A percentile compares a stretch with the other conserved stretches of the same genome.
Evolutionary conservation across 2,329 filamentous ascomycete species (phyloP).

Genomic region (Sporothrix euskadiensis): DNA sequence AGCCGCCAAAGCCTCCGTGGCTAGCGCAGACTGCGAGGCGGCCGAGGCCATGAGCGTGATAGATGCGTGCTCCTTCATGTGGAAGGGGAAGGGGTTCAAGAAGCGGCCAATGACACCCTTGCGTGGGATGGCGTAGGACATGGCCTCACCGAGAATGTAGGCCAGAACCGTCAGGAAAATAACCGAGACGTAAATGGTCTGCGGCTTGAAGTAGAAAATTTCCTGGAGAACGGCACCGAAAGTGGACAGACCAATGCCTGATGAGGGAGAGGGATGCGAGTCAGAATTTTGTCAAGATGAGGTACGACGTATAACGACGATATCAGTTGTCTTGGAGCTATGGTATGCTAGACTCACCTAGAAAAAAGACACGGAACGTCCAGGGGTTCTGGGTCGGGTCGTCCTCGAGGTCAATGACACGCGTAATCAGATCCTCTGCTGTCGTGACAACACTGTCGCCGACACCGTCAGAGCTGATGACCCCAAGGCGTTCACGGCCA

Average conservation of each 20-base stretch:
- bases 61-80: conserved; percentile 34
- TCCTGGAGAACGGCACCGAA: conserved; percentile 45
- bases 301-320: no score
- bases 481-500: neutral
- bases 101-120: conserved; percentile 39
- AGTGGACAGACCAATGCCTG: conserved; percentile 35
- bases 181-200: conserved; percentile 46
- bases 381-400: conserved; percentile 33
- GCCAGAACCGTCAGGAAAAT: conserved; percentile 49
- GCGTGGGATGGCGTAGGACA: conserved; percentile 37
- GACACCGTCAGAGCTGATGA: no score
- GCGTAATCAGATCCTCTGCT: conserved; percentile 30
- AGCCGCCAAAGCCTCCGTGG: conserved; percentile 46
- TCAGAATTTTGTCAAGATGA: neutral
- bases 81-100: conserved; percentile 36
- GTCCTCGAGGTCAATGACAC: conserved; percentile 34
- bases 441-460: conserved; percentile 12
- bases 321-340: neutral
- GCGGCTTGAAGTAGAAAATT: conserved; percentile 53
- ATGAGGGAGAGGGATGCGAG: neutral
- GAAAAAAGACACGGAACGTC: conserved; percentile 32
- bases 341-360: conserved; percentile 4
- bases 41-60: conserved; percentile 34
- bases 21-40: conserved; percentile 32
- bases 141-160: conserved; percentile 44